Evolutionary conservation across 2,329 filamentous ascomycete genomes (phyloP).

Genomic region (Onygena corvina): DNA sequence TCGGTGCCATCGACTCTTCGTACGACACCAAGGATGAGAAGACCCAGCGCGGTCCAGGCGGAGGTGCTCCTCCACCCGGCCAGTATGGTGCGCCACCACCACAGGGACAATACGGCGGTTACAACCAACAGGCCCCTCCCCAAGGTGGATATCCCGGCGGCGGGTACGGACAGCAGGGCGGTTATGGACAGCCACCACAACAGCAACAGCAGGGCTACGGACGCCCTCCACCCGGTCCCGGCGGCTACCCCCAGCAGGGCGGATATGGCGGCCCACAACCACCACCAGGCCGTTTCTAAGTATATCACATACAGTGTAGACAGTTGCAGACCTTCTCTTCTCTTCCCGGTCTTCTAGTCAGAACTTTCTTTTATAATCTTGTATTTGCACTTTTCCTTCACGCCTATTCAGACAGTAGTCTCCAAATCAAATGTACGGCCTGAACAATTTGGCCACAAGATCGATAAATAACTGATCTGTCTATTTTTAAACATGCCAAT

Average conservation of each 20-base stretch:
- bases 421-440: too few relatives aligned
- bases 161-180: conserved; percentile 21
- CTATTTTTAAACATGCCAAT: too few relatives aligned
- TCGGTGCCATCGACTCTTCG: conserved; percentile 53
- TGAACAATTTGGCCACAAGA: too few relatives aligned
- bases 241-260: conserved; percentile 19
- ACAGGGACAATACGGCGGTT: conserved; percentile 18
- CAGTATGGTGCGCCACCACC: conserved; percentile 27
- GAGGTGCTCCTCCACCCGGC: conserved; percentile 17
- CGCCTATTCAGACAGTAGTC: too few relatives aligned
- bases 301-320: too few relatives aligned
- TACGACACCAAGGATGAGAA: conserved; percentile 57
- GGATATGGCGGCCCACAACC: conserved; percentile 17
- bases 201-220: conserved; percentile 19
- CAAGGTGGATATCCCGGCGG: conserved; percentile 15
- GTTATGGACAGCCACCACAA: conserved; percentile 18
- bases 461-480: too few relatives aligned
- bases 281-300: conserved; percentile 15
- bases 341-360: neutral
- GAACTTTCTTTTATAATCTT: neutral
- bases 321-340: neutral
- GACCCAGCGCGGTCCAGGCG: conserved; percentile 27
- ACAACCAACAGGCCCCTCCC: conserved; percentile 23
- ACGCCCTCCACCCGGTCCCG: conserved; percentile 14
- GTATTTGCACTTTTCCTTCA: too few relatives aligned